Conservation (phyloP, 306 rosid genomes). For the Coriaria nepalensis region DNA sequence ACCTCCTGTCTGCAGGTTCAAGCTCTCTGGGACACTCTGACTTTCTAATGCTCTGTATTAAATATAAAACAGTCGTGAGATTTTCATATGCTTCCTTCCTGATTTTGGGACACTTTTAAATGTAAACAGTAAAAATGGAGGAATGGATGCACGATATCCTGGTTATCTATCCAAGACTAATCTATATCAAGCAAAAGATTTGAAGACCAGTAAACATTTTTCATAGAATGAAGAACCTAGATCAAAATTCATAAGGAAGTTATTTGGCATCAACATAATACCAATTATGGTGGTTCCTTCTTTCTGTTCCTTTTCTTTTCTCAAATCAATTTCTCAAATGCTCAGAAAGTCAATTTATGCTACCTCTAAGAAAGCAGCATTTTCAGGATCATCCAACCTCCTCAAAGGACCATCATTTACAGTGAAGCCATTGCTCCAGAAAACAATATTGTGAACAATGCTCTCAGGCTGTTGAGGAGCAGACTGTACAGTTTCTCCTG, state of each 20-base stretch:
- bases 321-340: conserved; percentile 1
- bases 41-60: conserved; percentile 68
- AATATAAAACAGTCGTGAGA: not conserved
- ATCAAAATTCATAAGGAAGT: too few relatives aligned
- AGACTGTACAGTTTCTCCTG: conserved; percentile 61
- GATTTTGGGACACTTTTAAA: too few relatives aligned
- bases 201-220: not conserved
- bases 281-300: not conserved
- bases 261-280: too few relatives aligned
- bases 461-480: conserved; percentile 73
- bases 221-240: too few relatives aligned
- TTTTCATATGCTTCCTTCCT: too few relatives aligned
- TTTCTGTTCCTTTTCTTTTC: not conserved
- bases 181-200: not conserved
- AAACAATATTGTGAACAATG: conserved; percentile 74
- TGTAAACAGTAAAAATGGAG: too few relatives aligned
- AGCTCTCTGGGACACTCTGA: conserved; percentile 94
- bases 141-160: not conserved
- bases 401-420: conserved; percentile 90
- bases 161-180: too few relatives aligned
- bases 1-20: conserved; percentile 71
- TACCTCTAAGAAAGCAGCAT: conserved; percentile 87
- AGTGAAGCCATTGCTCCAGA: conserved; percentile 86
- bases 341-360: not conserved
- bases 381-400: conserved; percentile 93